Percentiles rank a stretch among this genome's conserved stretches.
phyloP scores from a whole-genome alignment of 768 basidiomycete species.

The Termitomyces sp. region DNA sequence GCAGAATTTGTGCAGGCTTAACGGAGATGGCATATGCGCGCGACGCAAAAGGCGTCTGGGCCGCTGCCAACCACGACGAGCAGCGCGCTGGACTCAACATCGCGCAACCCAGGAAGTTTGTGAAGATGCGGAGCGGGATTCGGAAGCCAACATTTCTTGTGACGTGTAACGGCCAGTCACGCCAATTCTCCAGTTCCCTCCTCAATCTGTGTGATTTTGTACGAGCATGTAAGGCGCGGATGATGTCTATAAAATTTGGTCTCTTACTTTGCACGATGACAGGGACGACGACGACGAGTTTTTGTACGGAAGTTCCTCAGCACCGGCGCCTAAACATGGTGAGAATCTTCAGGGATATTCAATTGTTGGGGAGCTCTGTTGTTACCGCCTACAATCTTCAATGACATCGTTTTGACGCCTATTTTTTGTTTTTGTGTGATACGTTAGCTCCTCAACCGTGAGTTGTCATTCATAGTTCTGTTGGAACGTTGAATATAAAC shows the following conservation, averaged over 20 bases:
- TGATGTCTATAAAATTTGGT: not conserved
- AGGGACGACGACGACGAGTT: conserved; percentile 84
- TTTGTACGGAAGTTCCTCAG: conserved; percentile 57
- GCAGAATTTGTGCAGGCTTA: conserved; percentile 42
- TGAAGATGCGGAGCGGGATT: conserved; percentile 11
- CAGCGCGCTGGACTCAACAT: conserved; percentile 26
- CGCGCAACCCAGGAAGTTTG: not conserved
- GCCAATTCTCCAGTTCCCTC: not conserved
- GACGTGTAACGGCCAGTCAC: conserved; percentile 13
- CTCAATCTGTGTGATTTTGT: not conserved
- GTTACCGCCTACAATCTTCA: conserved; percentile 26
- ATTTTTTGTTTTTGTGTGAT: conserved; percentile 34
- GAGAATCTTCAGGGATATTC: conserved; percentile 25
- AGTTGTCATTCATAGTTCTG: conserved; percentile 32
- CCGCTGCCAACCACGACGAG: conserved; percentile 15
- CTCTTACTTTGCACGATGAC: conserved; percentile 2
- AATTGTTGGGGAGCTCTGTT: conserved; percentile 19
- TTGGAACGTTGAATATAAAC: conserved; percentile 11
- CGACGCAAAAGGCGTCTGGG: conserved; percentile 22
- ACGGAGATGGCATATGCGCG: conserved; percentile 58
- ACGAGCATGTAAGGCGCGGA: conserved; percentile 11
- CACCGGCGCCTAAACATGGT: conserved; percentile 39
- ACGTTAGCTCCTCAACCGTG: conserved; percentile 56
- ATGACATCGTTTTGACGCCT: conserved; percentile 37
- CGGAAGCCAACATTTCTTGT: conserved; percentile 15